A percentile compares a stretch with the other conserved stretches of the same genome.
Conservation (phyloP, 805 yeast genomes). For the Lachancea lanzarotensis region DNA sequence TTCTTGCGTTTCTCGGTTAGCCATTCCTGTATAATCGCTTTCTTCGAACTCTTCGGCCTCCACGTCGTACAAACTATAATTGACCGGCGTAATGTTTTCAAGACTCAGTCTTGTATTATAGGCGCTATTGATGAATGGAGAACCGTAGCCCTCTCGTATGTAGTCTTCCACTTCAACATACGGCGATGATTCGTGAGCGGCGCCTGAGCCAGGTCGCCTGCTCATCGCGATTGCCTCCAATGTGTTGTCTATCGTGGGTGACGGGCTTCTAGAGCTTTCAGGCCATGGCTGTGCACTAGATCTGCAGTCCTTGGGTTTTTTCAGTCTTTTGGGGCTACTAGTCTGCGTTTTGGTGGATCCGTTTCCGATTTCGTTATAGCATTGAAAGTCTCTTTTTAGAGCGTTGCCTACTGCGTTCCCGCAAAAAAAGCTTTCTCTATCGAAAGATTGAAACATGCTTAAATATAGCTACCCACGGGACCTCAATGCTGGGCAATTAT, state of each 20-base stretch:
- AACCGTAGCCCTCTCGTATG: conserved; percentile 9
- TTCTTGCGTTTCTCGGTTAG: conserved; percentile 3
- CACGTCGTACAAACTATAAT: conserved; percentile 8
- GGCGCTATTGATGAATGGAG: conserved; percentile 6
- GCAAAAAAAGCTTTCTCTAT: not conserved
- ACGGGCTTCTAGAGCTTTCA: not conserved
- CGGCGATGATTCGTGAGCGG: conserved; percentile 5
- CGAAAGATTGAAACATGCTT: not conserved
- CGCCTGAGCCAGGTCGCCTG: not conserved
- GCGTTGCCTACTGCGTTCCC: not conserved
- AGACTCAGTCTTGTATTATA: conserved; percentile 7
- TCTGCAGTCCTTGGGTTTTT: not conserved
- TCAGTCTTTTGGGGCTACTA: not conserved
- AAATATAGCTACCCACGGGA: not conserved
- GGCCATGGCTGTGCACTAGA: not conserved
- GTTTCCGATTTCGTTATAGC: not conserved
- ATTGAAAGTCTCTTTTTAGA: conserved; percentile 3
- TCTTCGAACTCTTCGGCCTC: conserved; percentile 8
- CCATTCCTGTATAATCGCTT: conserved; percentile 2
- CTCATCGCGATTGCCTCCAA: conserved; percentile 5
- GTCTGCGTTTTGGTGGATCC: not conserved
- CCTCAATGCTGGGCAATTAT: not conserved
- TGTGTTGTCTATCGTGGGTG: conserved; percentile 2
- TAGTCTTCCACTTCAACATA: conserved; percentile 10
- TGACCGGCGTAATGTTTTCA: conserved; percentile 7